Evolutionary conservation across 208 protist species (phyloP).

Genomic region (Paratrypanosoma confusum): DNA sequence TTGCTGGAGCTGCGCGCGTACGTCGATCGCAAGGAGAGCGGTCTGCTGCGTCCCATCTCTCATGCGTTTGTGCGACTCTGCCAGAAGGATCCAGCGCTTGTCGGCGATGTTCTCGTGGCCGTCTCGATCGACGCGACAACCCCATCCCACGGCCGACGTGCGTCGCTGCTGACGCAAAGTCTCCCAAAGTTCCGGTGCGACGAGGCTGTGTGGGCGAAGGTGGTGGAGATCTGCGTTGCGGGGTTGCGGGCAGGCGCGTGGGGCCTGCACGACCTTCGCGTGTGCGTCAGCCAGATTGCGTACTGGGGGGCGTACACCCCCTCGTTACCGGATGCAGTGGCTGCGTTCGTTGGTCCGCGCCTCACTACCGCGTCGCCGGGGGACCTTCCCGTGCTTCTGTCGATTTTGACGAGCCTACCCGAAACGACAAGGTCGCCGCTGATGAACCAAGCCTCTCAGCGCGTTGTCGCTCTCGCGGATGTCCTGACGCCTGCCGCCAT

Average conservation of each 20-base stretch:
- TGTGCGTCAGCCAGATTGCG: slow-evolving; percentile 5
- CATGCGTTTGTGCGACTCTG: slow-evolving; percentile 18
- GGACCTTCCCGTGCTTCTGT: slow-evolving; percentile 13
- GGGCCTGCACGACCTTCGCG: slow-evolving; percentile 12
- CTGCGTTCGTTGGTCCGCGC: slow-evolving; percentile 8
- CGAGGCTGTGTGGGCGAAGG: slow-evolving; percentile 22
- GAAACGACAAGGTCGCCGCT: slow-evolving; percentile 21
- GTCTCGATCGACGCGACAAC: slow-evolving; percentile 15
- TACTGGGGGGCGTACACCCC: slow-evolving; percentile 14
- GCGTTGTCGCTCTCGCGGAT: slow-evolving; percentile 21
- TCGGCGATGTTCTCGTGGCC: slow-evolving; percentile 19
- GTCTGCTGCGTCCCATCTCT: slow-evolving; percentile 9
- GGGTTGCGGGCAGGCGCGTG: slow-evolving; percentile 11
- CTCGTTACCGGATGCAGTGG: slow-evolving; percentile 8
- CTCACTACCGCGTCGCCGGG: slow-evolving; percentile 7
- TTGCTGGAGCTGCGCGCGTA: slow-evolving; percentile 32
- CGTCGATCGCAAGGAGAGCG: slow-evolving; percentile 9
- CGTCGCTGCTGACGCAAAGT: slow-evolving; percentile 12
- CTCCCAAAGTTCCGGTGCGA: slow-evolving; percentile 15
- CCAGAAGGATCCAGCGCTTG: slow-evolving; percentile 19
- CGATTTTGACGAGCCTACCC: slow-evolving; percentile 25
- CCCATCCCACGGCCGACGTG: slow-evolving; percentile 15
- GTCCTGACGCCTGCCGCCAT: slow-evolving; percentile 24
- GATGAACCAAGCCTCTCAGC: slow-evolving; percentile 20
- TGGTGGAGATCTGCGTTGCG: slow-evolving; percentile 3